Base-by-base conservation (phyloP, 139 green algal genomes). In the Haematococcus lacustris region DNA sequence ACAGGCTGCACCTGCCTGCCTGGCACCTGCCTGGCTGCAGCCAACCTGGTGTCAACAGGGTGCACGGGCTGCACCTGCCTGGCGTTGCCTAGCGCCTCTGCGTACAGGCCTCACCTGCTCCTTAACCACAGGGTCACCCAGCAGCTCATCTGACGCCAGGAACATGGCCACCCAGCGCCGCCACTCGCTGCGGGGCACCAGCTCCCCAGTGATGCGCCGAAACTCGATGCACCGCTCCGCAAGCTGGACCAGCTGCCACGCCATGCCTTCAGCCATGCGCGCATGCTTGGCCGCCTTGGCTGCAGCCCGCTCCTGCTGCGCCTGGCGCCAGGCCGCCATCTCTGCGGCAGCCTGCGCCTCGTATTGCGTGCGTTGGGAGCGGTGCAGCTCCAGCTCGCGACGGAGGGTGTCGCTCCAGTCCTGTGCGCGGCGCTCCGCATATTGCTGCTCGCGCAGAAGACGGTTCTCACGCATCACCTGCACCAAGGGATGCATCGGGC, bases 131-230 rank as follows among this genome's bases (percentile, higher is more conserved):
- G 73, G 64, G 26, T 70, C 66, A 25, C 78, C 78, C 62, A 89
- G 76, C 32, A 72, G 43, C 32, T 76, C 67, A 63, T 89, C 80
- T n/a, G 47, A 76, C 43, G 70, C 51, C 34, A 73, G 66, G 71
- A 94, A 91, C 80, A 92, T 81, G 35, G 78, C 73, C 53, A 87
- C 4, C 89, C 87, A 79, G 50, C 65, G 71, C 40, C 82, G 83
- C 72, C 73, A 88, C 70, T 88, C 84, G 0, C 71, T 80, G 23
- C 75, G 74, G 1, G 87, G 82, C 62, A 92, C 85, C 33, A 77
- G 70, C 38, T 71, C 66, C 32, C 79, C 82, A 7, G 82, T 90
- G 37, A 39, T 57, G 34, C 78, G 69, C 13, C 89, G 71, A 78
- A 88, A 90, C 33, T 85, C 76, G 3, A 71, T 73, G 3, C 76